Evolutionary conservation across 805 yeast species (phyloP), one percentile per base, ranked within the genome.

Genomic region (Myxozyma vanderwaltii): DNA sequence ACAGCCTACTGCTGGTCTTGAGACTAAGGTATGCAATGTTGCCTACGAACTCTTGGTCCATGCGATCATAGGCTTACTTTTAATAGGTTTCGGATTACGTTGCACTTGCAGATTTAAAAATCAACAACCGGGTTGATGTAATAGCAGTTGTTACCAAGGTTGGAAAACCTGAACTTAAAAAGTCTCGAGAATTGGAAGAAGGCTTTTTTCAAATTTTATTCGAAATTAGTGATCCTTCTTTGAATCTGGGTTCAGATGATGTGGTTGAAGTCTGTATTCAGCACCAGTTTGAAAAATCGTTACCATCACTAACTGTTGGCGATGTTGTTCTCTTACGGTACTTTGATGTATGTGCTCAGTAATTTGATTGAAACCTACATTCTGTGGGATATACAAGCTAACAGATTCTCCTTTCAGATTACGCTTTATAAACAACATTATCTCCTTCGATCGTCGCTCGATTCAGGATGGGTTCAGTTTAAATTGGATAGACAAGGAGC

Each of bases 301-400:
- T 61, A 36, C 64, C 64, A 3, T 21, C 17, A 6, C 13, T 53
- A 27, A 4, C 21, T 3, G 47, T 33, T 5, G 63, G 64, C n/a
- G 63, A 58, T 38, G 55, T 47, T 19, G 27, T 60, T 5, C 38
- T 60, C 19, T 41, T 45, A 17, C 41, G 63, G 38, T 17, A 39
- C 3, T 59, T 56, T 26, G 38, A 44, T 24, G 62, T 59, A 23
- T 33, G 56, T 56, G 24, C 4, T 19, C 5, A n/a, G n/a, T n/a
- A n/a, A n/a, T n/a, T n/a, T n/a, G n/a, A n/a, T n/a, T 44, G 31
- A 12, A 4, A 26, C 7, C 31, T 21, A n/a, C 26, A 12, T 17
- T 24, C 8, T 19, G 3, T 6, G 7, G 6, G 15, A 17, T 3
- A 23, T 15, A 39, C 3, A 29, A 19, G 21, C 45, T 13, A 21